A percentile compares a stretch with the other conserved stretches of the same genome.
Conservation (phyloP, 1,284 basidiomycete species). For the Ceratobasidium sp. region DNA sequence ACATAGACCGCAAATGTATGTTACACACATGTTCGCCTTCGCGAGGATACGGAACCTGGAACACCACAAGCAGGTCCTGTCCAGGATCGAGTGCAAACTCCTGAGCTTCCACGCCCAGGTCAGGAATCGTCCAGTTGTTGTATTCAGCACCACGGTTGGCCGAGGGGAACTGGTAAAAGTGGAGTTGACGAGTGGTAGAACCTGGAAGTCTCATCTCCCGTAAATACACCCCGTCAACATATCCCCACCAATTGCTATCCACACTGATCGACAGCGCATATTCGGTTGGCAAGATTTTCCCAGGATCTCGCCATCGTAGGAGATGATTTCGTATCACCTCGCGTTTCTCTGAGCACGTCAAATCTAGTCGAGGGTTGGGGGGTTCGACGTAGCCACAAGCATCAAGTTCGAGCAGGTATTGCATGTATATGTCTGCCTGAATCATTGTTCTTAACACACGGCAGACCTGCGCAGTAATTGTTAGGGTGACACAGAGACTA, state of each 20-base stretch:
- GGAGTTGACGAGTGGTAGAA: not conserved
- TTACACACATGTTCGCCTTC: not conserved
- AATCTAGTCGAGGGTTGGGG: not conserved
- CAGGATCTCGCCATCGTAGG: too few species aligned
- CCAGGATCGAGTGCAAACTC: not conserved
- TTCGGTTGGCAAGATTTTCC: too few species aligned
- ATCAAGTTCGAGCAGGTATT: constrained; percentile 1
- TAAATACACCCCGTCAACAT: too few species aligned
- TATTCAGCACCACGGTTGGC: not conserved
- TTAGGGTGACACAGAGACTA: not conserved
- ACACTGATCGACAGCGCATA: too few species aligned
- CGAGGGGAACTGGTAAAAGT: not conserved
- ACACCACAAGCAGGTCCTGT: not conserved
- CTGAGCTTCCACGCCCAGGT: not conserved
- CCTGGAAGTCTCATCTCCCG: too few species aligned
- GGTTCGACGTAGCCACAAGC: not conserved
- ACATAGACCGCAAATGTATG: not conserved
- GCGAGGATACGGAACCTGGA: not conserved
- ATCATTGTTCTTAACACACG: not conserved
- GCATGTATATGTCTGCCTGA: not conserved
- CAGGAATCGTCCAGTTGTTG: not conserved
- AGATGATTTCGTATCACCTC: too few species aligned
- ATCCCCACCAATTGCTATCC: too few species aligned
- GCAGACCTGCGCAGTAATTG: not conserved
- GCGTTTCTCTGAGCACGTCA: too few species aligned